Evolutionary conservation across 2,329 filamentous ascomycete genomes (phyloP).

Genomic region (Teratosphaeria gauchensis): DNA sequence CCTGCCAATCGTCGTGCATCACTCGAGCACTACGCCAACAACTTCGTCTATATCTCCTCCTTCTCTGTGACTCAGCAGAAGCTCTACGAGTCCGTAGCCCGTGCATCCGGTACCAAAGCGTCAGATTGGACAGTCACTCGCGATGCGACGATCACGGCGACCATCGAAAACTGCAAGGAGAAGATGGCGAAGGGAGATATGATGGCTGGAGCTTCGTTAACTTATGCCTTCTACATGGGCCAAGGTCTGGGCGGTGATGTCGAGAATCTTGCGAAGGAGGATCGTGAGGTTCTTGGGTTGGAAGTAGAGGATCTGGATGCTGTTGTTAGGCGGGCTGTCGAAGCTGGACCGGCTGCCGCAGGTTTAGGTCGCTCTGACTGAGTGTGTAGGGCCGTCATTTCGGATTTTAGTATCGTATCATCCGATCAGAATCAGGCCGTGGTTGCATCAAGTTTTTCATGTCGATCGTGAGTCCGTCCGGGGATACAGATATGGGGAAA

Average conservation of each 20-base stretch:
- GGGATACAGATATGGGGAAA: too few species aligned
- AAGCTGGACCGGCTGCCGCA: constrained; percentile 8
- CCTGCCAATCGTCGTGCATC: constrained; percentile 25
- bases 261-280: constrained; percentile 21
- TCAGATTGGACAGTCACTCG: constrained; percentile 27
- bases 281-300: constrained; percentile 32
- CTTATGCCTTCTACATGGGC: constrained; percentile 14
- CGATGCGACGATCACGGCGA: constrained; percentile 23
- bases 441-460: not conserved
- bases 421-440: not conserved
- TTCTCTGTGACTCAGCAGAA: constrained; percentile 29
- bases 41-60: constrained; percentile 27
- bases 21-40: constrained; percentile 23
- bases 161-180: constrained; percentile 40
- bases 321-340: constrained; percentile 23
- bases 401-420: not conserved
- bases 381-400: not conserved
- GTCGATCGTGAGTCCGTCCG: not conserved
- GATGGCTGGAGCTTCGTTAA: constrained; percentile 24
- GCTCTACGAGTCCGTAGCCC: constrained; percentile 27
- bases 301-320: constrained; percentile 29
- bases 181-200: constrained; percentile 34
- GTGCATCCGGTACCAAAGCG: constrained; percentile 25
- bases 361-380: not conserved
- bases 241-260: constrained; percentile 14